Percentiles rank a stretch among this genome's conserved stretches.
Evolutionary conservation across 1,139 yeast species (phyloP).

Genomic region (Trichomonascaceae sp.): DNA sequence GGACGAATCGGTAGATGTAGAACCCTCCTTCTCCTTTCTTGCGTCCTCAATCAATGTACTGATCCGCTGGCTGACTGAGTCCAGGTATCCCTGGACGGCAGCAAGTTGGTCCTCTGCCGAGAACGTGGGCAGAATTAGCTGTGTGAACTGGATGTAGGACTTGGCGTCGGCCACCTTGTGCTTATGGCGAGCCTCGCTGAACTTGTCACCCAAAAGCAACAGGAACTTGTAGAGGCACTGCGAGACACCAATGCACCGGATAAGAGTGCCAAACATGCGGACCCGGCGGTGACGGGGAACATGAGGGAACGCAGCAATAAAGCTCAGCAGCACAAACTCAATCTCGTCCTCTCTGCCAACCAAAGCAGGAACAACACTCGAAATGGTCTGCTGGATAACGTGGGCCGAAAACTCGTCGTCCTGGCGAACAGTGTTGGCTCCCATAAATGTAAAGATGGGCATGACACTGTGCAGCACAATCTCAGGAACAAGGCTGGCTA

Average conservation of each 20-base stretch:
- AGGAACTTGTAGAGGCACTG: constrained; percentile 59
- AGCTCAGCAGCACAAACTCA: constrained; percentile 76
- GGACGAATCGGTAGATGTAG: background rate
- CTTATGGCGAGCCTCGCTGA: constrained; percentile 38
- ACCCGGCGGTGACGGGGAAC: constrained; percentile 95
- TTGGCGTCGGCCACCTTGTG: constrained; percentile 54
- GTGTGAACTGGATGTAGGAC: constrained; percentile 55
- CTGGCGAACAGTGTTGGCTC: constrained; percentile 92
- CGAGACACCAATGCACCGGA: constrained; percentile 59
- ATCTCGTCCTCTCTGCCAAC: constrained; percentile 56
- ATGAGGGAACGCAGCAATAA: constrained; percentile 86
- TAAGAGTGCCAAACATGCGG: constrained; percentile 63
- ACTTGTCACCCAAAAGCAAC: constrained; percentile 72
- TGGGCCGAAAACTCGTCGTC: constrained; percentile 91
- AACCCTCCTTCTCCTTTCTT: background rate
- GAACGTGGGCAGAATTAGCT: constrained; percentile 56
- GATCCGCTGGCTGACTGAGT: too few relatives aligned
- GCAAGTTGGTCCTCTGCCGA: constrained; percentile 53
- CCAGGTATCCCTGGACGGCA: constrained; percentile 44
- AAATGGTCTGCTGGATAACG: constrained; percentile 84
- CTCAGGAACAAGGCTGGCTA: constrained; percentile 85
- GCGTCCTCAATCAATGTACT: constrained; percentile 12
- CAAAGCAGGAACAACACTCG: constrained; percentile 84
- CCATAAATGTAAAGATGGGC: constrained; percentile 99
- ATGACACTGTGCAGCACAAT: constrained; percentile 87